Conservation (phyloP, 257 asterid genomes). For the Echites panduratus region DNA sequence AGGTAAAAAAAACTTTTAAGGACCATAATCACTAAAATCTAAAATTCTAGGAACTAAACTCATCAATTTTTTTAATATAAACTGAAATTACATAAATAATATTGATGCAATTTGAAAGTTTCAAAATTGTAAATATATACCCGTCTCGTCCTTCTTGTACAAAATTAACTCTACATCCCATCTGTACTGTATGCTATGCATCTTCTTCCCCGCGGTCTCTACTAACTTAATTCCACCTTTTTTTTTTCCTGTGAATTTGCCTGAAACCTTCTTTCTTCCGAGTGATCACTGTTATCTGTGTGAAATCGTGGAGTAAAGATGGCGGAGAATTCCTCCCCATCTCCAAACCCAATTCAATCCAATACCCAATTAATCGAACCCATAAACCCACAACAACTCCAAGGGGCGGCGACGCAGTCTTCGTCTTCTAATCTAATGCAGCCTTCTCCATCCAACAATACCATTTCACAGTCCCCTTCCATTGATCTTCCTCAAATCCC, state of each 20-base stretch:
- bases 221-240: background rate
- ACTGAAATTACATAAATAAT: too few relatives aligned
- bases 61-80: too few relatives aligned
- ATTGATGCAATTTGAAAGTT: too few relatives aligned
- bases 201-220: background rate
- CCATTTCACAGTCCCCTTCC: constrained; percentile 26
- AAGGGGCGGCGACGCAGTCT: constrained; percentile 22
- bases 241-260: background rate
- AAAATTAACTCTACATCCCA: too few relatives aligned
- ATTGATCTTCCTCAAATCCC: constrained; percentile 27
- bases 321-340: constrained; percentile 66
- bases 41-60: too few relatives aligned
- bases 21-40: too few relatives aligned
- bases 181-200: too few relatives aligned
- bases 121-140: too few relatives aligned
- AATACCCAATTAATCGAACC: constrained; percentile 40
- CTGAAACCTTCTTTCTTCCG: background rate
- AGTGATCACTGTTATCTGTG: background rate
- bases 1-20: too few relatives aligned
- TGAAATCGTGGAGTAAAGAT: constrained; percentile 15
- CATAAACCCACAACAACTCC: constrained; percentile 46
- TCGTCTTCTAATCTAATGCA: constrained; percentile 24
- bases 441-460: constrained; percentile 39
- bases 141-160: too few relatives aligned
- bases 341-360: constrained; percentile 56